phyloP scores from a whole-genome alignment of 768 basidiomycete species.

The Tylopilus rubrobrunneus region DNA sequence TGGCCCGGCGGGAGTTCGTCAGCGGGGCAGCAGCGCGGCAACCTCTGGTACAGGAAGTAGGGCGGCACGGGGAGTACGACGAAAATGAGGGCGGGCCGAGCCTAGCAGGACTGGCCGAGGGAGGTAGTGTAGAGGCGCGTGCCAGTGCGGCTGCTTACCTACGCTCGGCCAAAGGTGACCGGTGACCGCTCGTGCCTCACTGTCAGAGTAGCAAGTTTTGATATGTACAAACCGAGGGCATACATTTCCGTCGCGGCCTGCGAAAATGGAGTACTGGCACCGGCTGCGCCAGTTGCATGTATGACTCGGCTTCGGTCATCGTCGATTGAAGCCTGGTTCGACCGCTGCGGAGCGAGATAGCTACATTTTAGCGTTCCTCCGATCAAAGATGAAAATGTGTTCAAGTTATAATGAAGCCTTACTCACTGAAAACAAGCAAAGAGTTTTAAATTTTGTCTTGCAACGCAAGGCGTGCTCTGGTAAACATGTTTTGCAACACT shows the following conservation, averaged over 20 bases:
- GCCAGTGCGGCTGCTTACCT: background rate
- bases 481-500: constrained; percentile 33
- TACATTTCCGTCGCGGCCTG: constrained; percentile 83
- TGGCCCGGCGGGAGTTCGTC: too few species aligned
- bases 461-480: constrained; percentile 58
- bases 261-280: constrained; percentile 32
- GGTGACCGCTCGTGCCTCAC: too few species aligned
- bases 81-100: too few species aligned
- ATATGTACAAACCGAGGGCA: constrained; percentile 86
- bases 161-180: background rate
- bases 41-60: too few species aligned
- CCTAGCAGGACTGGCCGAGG: too few species aligned
- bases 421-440: constrained; percentile 89
- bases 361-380: constrained; percentile 6
- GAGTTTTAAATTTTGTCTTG: constrained; percentile 55
- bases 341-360: constrained; percentile 48
- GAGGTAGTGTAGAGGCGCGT: too few species aligned
- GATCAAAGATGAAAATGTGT: constrained; percentile 14
- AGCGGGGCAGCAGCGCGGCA: too few species aligned
- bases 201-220: constrained; percentile 96
- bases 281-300: constrained; percentile 67
- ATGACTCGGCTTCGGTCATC: constrained; percentile 88
- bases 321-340: constrained; percentile 72
- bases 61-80: too few species aligned
- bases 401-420: constrained; percentile 1